These are phyloP conservation scores for Gossypium davidsonii DNA, from an alignment of 441 rosid species.

Conservation along the genomic window DNA sequence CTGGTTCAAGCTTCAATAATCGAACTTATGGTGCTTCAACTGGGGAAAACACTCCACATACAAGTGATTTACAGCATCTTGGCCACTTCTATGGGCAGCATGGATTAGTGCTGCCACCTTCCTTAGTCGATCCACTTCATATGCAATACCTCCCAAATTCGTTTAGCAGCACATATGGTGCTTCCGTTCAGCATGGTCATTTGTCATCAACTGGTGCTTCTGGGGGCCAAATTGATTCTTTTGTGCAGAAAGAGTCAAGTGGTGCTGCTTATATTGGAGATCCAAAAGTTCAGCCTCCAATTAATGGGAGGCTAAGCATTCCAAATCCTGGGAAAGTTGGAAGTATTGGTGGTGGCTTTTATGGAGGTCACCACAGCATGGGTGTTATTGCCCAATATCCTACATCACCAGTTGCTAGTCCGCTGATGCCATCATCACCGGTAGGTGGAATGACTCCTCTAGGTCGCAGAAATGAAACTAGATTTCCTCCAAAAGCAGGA, in stretches of 20 bases:
- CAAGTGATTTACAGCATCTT: constrained; percentile 31
- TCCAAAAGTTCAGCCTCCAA: constrained; percentile 38
- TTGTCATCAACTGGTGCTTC: constrained; percentile 23
- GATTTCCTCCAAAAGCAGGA: constrained; percentile 49
- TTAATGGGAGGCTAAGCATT: constrained; percentile 40
- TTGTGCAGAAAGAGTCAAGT: constrained; percentile 32
- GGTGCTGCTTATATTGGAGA: constrained; percentile 35
- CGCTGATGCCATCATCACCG: constrained; percentile 56
- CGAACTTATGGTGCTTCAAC: constrained; percentile 37
- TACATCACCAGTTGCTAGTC: constrained; percentile 53
- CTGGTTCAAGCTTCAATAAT: constrained; percentile 39
- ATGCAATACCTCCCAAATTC: constrained; percentile 51
- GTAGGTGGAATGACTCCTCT: constrained; percentile 45
- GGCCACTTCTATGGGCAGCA: constrained; percentile 45
- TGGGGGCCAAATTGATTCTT: constrained; percentile 36
- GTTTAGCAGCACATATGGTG: constrained; percentile 38
- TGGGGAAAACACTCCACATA: constrained; percentile 30
- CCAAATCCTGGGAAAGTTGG: constrained; percentile 46
- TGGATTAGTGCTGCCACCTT: constrained; percentile 35
- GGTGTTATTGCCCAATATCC: constrained; percentile 51
- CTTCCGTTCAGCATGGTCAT: constrained; percentile 37
- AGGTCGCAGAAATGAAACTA: constrained; percentile 44
- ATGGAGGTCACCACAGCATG: constrained; percentile 45
- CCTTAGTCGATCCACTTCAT: constrained; percentile 49
- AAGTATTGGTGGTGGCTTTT: constrained; percentile 30